These are phyloP conservation scores for Linnemannia schmuckeri DNA, from an alignment of 192 early-diverging fungal genomes.

Conservation along the genomic window DNA sequence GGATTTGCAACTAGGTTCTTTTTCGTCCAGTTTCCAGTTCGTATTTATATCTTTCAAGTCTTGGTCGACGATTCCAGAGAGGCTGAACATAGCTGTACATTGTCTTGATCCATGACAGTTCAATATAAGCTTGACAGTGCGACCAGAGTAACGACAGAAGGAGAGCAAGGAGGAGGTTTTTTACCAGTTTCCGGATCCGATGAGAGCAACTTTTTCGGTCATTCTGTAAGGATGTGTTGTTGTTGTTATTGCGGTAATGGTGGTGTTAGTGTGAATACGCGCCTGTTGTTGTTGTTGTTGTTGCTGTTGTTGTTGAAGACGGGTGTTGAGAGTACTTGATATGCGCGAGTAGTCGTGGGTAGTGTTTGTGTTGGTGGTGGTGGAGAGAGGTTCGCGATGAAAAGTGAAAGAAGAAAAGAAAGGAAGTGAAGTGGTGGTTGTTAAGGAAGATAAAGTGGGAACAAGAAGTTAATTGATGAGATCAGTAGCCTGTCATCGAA, in stretches of 20 bases:
- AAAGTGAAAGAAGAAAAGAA: neutral
- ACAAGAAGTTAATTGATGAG: neutral
- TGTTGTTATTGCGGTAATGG: slow-evolving; percentile 8
- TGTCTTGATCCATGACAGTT: neutral
- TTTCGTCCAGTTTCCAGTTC: neutral
- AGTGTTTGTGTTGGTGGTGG: neutral
- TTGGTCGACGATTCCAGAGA: neutral
- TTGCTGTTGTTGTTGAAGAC: neutral
- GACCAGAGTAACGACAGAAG: neutral
- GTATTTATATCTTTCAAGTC: too few species aligned
- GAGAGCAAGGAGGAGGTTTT: slow-evolving; percentile 16
- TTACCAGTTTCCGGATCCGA: slow-evolving; percentile 97
- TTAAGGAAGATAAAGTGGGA: neutral
- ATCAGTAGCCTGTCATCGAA: neutral
- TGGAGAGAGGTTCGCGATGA: neutral
- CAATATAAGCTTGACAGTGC: neutral
- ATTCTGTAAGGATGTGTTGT: slow-evolving; percentile 14
- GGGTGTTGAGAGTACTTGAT: neutral
- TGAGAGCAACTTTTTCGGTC: slow-evolving; percentile 85
- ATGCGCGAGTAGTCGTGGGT: neutral
- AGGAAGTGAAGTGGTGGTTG: neutral
- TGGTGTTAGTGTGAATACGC: neutral
- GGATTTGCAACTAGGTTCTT: too few species aligned
- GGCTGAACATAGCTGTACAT: neutral
- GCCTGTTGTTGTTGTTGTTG: slow-evolving; percentile 3